Conservation (phyloP, 257 asterid genomes). For the Petunia axillaris region DNA sequence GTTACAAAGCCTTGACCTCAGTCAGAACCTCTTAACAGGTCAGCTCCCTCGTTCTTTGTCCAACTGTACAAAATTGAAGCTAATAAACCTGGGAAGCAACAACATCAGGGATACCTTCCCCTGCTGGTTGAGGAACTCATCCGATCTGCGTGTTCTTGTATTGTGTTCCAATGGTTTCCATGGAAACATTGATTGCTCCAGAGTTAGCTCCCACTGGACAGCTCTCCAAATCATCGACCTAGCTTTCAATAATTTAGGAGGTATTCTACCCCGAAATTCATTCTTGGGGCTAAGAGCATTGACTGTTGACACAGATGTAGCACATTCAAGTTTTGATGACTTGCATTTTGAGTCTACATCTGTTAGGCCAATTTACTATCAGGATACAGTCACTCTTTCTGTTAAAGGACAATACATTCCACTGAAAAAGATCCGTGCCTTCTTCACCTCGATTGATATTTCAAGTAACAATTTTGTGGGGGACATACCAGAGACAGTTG, state of each 20-base stretch:
- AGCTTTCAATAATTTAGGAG: slow-evolving; percentile 57
- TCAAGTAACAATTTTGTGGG: slow-evolving; percentile 57
- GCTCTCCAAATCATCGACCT: slow-evolving; percentile 67
- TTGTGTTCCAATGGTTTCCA: slow-evolving; percentile 53
- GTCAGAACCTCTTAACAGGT: slow-evolving; percentile 47
- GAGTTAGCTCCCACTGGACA: slow-evolving; percentile 46
- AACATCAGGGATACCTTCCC: slow-evolving; percentile 34
- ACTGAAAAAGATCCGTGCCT: slow-evolving; percentile 34
- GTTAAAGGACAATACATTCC: slow-evolving; percentile 35
- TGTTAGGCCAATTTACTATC: slow-evolving; percentile 22
- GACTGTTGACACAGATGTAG: slow-evolving; percentile 31
- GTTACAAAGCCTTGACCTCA: slow-evolving; percentile 51
- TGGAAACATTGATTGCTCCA: slow-evolving; percentile 45
- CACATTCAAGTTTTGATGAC: slow-evolving; percentile 28
- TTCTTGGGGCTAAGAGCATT: slow-evolving; percentile 53
- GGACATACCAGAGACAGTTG: slow-evolving; percentile 43
- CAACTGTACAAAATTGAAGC: slow-evolving; percentile 44
- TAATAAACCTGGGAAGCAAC: slow-evolving; percentile 50
- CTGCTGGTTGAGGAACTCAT: slow-evolving; percentile 34
- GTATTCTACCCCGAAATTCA: slow-evolving; percentile 37
- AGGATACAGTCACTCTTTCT: slow-evolving; percentile 32
- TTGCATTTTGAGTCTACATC: slow-evolving; percentile 10
- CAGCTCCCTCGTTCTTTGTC: slow-evolving; percentile 48
- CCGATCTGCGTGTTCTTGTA: slow-evolving; percentile 57
- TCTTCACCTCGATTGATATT: slow-evolving; percentile 51